Base-by-base conservation (phyloP, 2,329 filamentous ascomycete species). In the Aureobasidium lini region DNA sequence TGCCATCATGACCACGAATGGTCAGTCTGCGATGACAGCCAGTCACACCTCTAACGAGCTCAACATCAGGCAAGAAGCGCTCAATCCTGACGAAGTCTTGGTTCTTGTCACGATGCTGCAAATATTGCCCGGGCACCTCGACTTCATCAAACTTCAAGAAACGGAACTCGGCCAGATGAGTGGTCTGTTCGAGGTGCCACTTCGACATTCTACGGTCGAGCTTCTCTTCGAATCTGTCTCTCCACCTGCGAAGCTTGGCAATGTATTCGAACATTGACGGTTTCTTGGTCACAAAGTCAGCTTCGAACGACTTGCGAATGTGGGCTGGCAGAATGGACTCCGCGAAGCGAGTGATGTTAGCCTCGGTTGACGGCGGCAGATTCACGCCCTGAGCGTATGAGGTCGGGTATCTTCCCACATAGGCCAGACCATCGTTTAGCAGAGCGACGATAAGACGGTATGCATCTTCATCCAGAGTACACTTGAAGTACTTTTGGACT, bases 251-350 rank as follows among this genome's bases (percentile, higher is more conserved):
- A 56, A 99, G 79, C 73, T 96, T 97, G 73, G 96, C 90, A 63
- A 99, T 97, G 77, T 99, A 99, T 72, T 96, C 92, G 70, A 89
- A 88, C 91, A 99, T 96, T 1, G 92, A 97, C 3, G 94, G 95
- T 74, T 96, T 96, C 70, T 92, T 89, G 59, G 84, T 79, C 13
- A 99, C 94, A 73, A 99, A 99, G 74, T 99, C 94, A n/a, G 86
- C 86, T 73, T 99, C 94, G 66, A 99, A 99, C 0, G 92, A 91
- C 70, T 92, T 93, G 70, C 95, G 88, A 67, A 99, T 96, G 73
- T 99, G 94, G 3, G 87, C 83, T 1, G 95, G 95, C 56, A 99
- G 80, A 47, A 99, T 95, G 0, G 92, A 96, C 74, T 99, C 92
- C 1, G 94, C 92, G 68, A 99, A 99, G 1, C 93, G 84, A 7